A percentile compares a stretch with the other conserved stretches of the same genome.
phyloP scores from a whole-genome alignment of 441 rosid genomes.

The Populus trichocarpa region DNA sequence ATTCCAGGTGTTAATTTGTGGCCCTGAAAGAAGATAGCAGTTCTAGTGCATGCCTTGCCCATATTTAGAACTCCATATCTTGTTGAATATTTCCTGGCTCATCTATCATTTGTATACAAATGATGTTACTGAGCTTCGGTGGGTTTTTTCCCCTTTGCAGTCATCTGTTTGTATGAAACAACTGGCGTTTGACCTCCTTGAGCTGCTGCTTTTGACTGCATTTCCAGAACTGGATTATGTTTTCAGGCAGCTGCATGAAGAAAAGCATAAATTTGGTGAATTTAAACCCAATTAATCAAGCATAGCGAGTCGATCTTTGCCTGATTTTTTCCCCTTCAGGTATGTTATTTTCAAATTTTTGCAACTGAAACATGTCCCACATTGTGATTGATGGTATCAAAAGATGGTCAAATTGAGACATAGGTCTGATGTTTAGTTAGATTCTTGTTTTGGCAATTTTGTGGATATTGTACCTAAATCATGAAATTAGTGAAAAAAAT shows the following conservation, averaged over 20 bases:
- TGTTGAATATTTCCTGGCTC: neutral
- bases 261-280: constrained; percentile 76
- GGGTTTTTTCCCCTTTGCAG: constrained; percentile 37
- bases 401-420: constrained; percentile 7
- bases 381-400: constrained; percentile 16
- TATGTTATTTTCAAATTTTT: constrained; percentile 11
- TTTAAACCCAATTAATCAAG: constrained; percentile 30
- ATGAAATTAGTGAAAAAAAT: constrained; percentile 14
- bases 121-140: neutral
- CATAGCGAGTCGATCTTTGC: neutral
- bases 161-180: constrained; percentile 80
- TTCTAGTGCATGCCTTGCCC: neutral
- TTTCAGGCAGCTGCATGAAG: constrained; percentile 63
- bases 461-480: constrained; percentile 35
- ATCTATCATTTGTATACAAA: neutral
- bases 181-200: constrained; percentile 74
- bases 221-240: constrained; percentile 72
- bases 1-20: neutral
- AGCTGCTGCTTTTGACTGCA: constrained; percentile 70
- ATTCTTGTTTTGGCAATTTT: constrained; percentile 7
- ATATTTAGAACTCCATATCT: neutral
- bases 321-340: constrained; percentile 15
- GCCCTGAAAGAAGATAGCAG: neutral
- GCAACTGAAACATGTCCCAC: constrained; percentile 2
- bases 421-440: constrained; percentile 9